These are phyloP conservation scores for Dryas alaskensis DNA, from an alignment of 306 rosid species.

Conservation along the genomic window DNA sequence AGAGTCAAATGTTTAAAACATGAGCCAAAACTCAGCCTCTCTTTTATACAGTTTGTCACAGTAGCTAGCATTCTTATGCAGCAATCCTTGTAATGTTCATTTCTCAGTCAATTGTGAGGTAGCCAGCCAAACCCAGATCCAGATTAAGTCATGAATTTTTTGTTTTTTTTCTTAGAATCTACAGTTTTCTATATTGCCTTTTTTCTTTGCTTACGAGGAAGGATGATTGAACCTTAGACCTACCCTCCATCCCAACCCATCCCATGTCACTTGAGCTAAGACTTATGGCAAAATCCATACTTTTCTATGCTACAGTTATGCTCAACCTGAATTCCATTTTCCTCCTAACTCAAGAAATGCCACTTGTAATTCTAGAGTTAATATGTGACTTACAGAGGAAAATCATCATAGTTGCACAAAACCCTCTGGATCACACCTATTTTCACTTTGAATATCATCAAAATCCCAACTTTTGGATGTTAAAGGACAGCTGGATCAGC, in stretches of 20 bases:
- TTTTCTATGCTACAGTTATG: background rate
- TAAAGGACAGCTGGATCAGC: background rate
- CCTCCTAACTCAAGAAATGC: background rate
- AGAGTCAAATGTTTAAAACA: background rate
- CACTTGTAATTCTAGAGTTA: background rate
- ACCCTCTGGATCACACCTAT: background rate
- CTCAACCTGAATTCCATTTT: background rate
- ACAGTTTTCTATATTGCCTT: background rate
- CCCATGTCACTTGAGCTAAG: background rate
- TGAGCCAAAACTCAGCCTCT: background rate
- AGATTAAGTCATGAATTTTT: no score
- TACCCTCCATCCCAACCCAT: background rate
- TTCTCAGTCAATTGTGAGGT: no score
- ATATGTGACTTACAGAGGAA: background rate
- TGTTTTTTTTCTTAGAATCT: background rate
- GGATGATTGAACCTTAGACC: background rate
- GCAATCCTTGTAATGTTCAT: background rate
- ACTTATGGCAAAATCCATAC: background rate
- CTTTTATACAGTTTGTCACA: background rate
- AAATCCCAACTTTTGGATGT: conserved; percentile 3
- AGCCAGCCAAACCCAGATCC: no score
- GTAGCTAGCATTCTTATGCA: background rate
- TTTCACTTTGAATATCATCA: background rate
- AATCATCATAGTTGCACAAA: background rate
- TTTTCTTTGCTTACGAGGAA: no score